Base-by-base conservation (phyloP, 2,329 filamentous ascomycete species). In the Ophiocordyceps sinensis region DNA sequence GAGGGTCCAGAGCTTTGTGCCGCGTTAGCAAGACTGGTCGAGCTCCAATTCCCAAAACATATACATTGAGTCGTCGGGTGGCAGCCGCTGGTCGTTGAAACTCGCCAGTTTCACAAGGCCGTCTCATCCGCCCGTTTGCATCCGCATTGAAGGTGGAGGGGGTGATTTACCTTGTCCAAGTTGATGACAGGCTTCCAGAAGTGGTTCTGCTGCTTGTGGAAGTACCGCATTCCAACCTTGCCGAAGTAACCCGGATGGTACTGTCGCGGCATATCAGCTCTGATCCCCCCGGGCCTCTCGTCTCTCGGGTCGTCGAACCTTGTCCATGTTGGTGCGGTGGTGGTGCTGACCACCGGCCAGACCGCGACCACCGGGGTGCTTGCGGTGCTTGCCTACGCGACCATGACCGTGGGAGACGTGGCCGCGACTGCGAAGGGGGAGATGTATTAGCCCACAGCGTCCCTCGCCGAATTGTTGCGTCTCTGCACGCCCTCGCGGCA, bases 181-280 rank as follows among this genome's bases (percentile, higher is more conserved):
- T 98, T 98, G 82, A 98, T 83, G 58, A 86, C 78, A 53, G 91
- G 91, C 76, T 94, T 95, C 91, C 89, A 98, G 78, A 89, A 87
- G 65, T 93, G 83, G 77, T 89, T 89, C 62, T 80, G 77, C 63
- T 85, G 81, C 72, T 91, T 88, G 79, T 96, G 89, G 85, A 94
- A 95, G 74, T 89, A 82, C 63, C 85, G 76, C 84, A 89, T 89
- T 73, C 84, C 83, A 57, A 89, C 85, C 75, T 95, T 94, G 72
- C 86, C 86, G 71, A 95, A 96, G 85, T 96, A 96, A 86, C 91
- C 91, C 50, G 89, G 87, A 65, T 94, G 85, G 81, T 89, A 87
- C 72, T 89, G 78, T 59, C 44, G 45, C 35, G 48, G 43, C 45
- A 40, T 39, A 56, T 61, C 50, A 61, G 59, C 44, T 43, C 32